Evolutionary conservation across 371 early-diverging fungal genomes (phyloP), one percentile per base, ranked within the genome.

Genomic region (Lichtheimia corymbifera): DNA sequence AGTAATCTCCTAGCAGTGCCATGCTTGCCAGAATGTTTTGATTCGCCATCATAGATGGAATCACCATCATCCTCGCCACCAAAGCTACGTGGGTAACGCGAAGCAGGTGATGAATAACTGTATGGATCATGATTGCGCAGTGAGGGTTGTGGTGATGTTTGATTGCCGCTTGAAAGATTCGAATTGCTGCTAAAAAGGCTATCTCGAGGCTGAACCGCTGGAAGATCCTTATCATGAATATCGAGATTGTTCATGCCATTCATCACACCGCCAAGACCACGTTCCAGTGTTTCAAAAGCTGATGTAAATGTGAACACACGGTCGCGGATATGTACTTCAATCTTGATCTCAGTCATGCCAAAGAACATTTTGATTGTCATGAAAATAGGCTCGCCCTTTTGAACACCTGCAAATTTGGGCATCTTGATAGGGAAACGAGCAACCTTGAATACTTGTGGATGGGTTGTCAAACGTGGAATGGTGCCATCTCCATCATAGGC

Each of bases 291-390:
- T 55, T 80, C 80, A 60, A 80, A 80, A 6, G 80, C 67, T n/a
- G 77, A 76, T 5, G 80, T 80, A 44, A 80, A 80, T 11, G 74
- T 72, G 40, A 80, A 80, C 24, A 67, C 74, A n/a, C 75, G 64
- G 54, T 80, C 80, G 22, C 75, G 73, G 42, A 80, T 76, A 42
- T 73, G 73, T 5, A 72, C 77, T 57, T 80, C 80, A 45, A 80
- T 80, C 55, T 76, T 76, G 61, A 80, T 73, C 61, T 80, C 80
- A 25, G 80, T 80, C 59, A 72, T 71, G 54, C 80, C 80, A 65
- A 80, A 80, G 61, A 71, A 80, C 80, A 80, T 80, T 51, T 76
- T 77, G 62, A 80, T 80, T 17, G 71, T 76, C 77, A 80, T 76
- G 42, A 74, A 72, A 28, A 80, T 67, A 11, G 75, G 72, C 30